Evolutionary conservation across 2,329 filamentous ascomycete genomes (phyloP), one percentile per base, ranked within the genome.

Genomic region (Emergomyces pasteurianus): DNA sequence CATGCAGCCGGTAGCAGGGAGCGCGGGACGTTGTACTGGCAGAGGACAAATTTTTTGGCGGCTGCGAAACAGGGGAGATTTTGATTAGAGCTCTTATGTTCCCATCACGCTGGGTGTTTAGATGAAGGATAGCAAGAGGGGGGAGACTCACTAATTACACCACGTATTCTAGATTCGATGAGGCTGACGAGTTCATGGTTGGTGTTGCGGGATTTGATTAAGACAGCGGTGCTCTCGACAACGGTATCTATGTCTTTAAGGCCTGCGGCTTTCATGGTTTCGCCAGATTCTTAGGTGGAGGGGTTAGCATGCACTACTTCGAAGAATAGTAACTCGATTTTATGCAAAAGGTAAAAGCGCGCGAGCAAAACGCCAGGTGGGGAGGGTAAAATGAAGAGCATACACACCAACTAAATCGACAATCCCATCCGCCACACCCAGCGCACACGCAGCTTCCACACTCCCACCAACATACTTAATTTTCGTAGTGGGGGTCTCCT

Each of bases 211-310:
- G 91, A 96, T 79, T 92, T 92, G 80, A 99, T 92, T 62, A 99
- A 83, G 55, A 96, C 87, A 38, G 94, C 92, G 21, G 87, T 89
- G 60, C 88, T 92, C 61, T 90, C 86, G 58, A 96, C 83, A 31
- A 99, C 91, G 2, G 94, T 99, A 68, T 94, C 91, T 68, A 97
- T 96, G 61, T 92, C 87, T 77, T 91, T 92, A 58, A 99, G 82
- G 28, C 94, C 94, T 50, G 92, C 92, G 23, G 92, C 94, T 70
- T 89, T 88, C 94, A 99, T 99, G 0, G 94, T 99, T 77, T 97
- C 92, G 61, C 94, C 94, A 23, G 94, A 97, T 80, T 99, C 92
- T 94, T 34, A 21, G 18, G 50, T 0, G 67, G 23, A 57, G 61
- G 36, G 5, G 54, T 68, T 40, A 62, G 58, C 47, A 40, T 38